Evolutionary conservation across 257 asterid genomes (phyloP), one percentile per base, ranked within the genome.

Genomic region (Plantago major): DNA sequence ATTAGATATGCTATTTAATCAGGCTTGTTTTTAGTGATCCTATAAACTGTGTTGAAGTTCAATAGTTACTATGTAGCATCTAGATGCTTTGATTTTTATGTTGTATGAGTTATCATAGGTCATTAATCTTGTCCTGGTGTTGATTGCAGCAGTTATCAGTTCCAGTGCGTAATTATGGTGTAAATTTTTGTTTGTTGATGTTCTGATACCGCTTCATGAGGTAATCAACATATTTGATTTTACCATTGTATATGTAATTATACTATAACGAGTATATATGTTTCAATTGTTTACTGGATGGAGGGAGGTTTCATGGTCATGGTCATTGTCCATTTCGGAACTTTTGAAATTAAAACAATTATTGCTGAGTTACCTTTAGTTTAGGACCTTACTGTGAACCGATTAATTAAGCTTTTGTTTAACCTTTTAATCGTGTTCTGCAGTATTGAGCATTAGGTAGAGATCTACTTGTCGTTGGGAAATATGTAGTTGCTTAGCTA

Each of bases 111-210:
- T 61, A 46, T 67, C 60, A 57, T 50, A 60, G 33, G 70, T 52
- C 65, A 62, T 66, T 56, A 68, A 40, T 63, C 59, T 15, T 58
- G 33, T n/a, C 44, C 42, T 55, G 13, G 47, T 54, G 64, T 60
- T 61, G 55, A 53, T 60, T 66, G 46, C 60, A 38, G 64, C 56
- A 15, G 50, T 49, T 58, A 58, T 53, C 71, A 54, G 22, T 43
- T 26, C 63, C 52, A 66, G 70, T 62, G 68, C 54, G 46, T 62
- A 55, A 30, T 72, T 42, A 15, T 72, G 65, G 59, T 58, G 53
- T 53, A 33, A 22, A 48, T 13, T 42, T 58, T 67, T 67, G 72
- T 59, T 58, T 33, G 66, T 60, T 38, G 44, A 58, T 47, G 64
- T 38, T 67, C 17, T 67, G 61, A 47, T 59, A 58, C 40, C 49